phyloP scores from a whole-genome alignment of 2,329 filamentous ascomycete species.

The Pseudocercospora pini-densiflorae region DNA sequence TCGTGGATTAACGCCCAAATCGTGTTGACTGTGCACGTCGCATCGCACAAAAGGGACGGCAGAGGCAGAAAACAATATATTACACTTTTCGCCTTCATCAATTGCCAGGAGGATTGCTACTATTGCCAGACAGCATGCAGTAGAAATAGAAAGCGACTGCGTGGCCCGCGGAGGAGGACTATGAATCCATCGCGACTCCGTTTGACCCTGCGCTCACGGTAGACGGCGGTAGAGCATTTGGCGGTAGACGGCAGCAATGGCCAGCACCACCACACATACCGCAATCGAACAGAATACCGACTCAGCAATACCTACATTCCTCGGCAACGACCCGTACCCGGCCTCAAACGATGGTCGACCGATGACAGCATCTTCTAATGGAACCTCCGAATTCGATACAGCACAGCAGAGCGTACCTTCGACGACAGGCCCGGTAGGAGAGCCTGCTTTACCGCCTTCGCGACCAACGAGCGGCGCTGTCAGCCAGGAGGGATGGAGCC shows the following conservation, averaged over 20 bases:
- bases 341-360: constrained; percentile 12
- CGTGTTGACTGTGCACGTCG: background rate
- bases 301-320: constrained; percentile 35
- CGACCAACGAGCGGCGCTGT: constrained; percentile 40
- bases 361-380: constrained; percentile 22
- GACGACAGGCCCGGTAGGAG: constrained; percentile 52
- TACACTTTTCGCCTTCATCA: background rate
- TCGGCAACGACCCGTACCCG: constrained; percentile 31
- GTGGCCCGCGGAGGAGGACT: constrained; percentile 1
- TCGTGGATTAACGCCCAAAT: background rate
- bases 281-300: background rate
- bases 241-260: constrained; percentile 1
- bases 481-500: constrained; percentile 13
- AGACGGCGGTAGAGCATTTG: background rate
- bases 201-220: background rate
- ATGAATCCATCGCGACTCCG: constrained; percentile 7
- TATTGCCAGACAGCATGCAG: constrained; percentile 3
- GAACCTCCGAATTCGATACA: constrained; percentile 29
- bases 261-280: background rate
- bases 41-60: background rate
- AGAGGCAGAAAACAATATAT: background rate
- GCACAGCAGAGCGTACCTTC: constrained; percentile 32
- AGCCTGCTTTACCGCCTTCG: constrained; percentile 54
- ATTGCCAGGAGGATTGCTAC: background rate
- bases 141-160: constrained; percentile 1